Conservation (phyloP, 768 basidiomycete genomes). For the Harrya chromipes region DNA sequence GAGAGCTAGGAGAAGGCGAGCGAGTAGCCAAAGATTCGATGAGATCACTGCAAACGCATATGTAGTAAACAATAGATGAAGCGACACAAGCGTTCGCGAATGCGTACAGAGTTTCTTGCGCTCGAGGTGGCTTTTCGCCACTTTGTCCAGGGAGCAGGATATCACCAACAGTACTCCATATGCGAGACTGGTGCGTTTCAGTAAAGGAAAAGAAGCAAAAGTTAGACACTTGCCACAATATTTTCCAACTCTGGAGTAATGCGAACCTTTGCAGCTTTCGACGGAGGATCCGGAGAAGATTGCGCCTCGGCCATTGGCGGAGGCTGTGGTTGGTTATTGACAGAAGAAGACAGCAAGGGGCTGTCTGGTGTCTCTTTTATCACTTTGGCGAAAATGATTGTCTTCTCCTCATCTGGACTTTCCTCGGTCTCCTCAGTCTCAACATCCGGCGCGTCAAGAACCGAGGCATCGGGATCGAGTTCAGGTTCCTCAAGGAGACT, state of each 20-base stretch:
- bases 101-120: constrained; percentile 62
- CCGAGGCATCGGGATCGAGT: neutral
- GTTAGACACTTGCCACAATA: constrained; percentile 48
- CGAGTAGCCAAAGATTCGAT: constrained; percentile 54
- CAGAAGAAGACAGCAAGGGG: neutral
- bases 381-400: constrained; percentile 29
- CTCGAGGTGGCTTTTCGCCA: constrained; percentile 43
- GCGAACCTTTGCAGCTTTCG: constrained; percentile 39
- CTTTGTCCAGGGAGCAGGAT: constrained; percentile 54
- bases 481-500: constrained; percentile 13
- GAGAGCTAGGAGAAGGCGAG: constrained; percentile 52
- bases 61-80: neutral
- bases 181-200: constrained; percentile 47
- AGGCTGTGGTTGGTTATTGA: constrained; percentile 6
- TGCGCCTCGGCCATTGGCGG: constrained; percentile 1
- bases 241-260: constrained; percentile 63
- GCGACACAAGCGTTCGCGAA: neutral
- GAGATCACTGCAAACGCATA: constrained; percentile 41
- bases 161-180: constrained; percentile 67
- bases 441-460: neutral
- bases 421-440: constrained; percentile 12
- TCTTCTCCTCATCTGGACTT: constrained; percentile 28
- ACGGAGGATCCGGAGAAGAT: constrained; percentile 12
- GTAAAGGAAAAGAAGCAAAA: neutral
- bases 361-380: neutral